Percentiles rank a stretch among this genome's conserved stretches.
These are phyloP conservation scores for Myxozyma lipomycoides DNA, from an alignment of 805 yeast species.

Conservation along the genomic window DNA sequence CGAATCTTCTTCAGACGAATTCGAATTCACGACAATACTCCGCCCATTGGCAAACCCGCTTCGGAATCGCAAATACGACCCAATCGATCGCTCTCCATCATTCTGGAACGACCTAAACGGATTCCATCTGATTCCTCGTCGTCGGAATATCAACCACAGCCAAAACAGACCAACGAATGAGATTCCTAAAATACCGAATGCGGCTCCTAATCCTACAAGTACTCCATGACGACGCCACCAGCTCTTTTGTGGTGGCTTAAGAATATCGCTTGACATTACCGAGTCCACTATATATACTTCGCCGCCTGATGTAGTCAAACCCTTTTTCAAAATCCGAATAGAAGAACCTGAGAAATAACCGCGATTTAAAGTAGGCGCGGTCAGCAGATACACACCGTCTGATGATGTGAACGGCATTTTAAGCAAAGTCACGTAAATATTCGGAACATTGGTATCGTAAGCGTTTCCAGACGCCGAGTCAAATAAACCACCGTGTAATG, in stretches of 20 bases:
- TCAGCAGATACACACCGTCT: slow-evolving; percentile 4
- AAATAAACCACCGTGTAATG: slow-evolving; percentile 8
- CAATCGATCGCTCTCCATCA: background rate
- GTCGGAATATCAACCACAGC: slow-evolving; percentile 15
- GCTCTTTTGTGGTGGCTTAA: slow-evolving; percentile 1
- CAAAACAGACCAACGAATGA: slow-evolving; percentile 9
- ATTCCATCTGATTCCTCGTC: slow-evolving; percentile 7
- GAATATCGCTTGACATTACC: slow-evolving; percentile 11
- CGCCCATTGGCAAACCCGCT: slow-evolving; percentile 2
- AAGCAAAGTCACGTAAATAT: slow-evolving; percentile 3
- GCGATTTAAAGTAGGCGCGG: background rate
- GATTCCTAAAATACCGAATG: slow-evolving; percentile 12
- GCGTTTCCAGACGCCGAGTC: slow-evolving; percentile 1
- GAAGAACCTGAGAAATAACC: background rate
- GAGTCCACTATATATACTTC: slow-evolving; percentile 21
- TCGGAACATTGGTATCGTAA: slow-evolving; percentile 17
- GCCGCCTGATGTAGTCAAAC: slow-evolving; percentile 18
- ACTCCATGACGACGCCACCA: slow-evolving; percentile 23
- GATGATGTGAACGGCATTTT: background rate
- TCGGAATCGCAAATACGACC: slow-evolving; percentile 5
- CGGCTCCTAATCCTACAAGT: slow-evolving; percentile 18
- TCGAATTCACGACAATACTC: slow-evolving; percentile 4
- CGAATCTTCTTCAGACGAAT: slow-evolving; percentile 10
- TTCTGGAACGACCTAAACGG: background rate
- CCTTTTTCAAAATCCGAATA: slow-evolving; percentile 15